Conservation (phyloP, 352 stramenopile species). For the Phytopythium delawarense region DNA sequence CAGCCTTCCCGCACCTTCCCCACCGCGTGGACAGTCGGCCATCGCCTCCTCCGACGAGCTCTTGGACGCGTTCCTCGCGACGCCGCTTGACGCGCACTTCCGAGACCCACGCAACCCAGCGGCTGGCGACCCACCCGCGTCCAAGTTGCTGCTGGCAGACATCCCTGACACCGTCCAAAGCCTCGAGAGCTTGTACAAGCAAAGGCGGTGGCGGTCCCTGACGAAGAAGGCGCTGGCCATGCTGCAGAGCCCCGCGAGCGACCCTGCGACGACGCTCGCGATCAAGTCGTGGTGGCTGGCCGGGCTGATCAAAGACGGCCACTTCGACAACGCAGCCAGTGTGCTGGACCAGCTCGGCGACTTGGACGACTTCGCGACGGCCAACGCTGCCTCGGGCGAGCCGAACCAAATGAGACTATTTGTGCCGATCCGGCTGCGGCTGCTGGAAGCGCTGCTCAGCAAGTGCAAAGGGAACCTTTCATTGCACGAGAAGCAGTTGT, state of each 20-base stretch:
- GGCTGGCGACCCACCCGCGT: slow-evolving; percentile 20
- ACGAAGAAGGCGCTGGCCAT: slow-evolving; percentile 73
- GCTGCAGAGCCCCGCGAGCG: slow-evolving; percentile 53
- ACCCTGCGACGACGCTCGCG: slow-evolving; percentile 41
- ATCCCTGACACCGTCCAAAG: slow-evolving; percentile 50
- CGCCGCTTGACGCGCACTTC: slow-evolving; percentile 39
- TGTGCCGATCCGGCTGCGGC: slow-evolving; percentile 46
- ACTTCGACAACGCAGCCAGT: slow-evolving; percentile 71
- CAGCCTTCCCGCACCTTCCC: slow-evolving; percentile 11
- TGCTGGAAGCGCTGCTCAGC: slow-evolving; percentile 64
- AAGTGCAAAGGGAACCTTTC: slow-evolving; percentile 59
- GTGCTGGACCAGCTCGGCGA: slow-evolving; percentile 74
- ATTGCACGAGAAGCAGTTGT: slow-evolving; percentile 67
- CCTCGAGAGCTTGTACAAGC: slow-evolving; percentile 52
- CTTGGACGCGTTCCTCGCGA: slow-evolving; percentile 61
- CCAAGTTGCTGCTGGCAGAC: slow-evolving; percentile 47
- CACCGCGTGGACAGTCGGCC: slow-evolving; percentile 18
- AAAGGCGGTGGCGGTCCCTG: slow-evolving; percentile 71
- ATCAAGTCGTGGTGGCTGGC: slow-evolving; percentile 84
- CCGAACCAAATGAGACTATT: slow-evolving; percentile 17
- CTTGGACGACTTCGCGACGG: slow-evolving; percentile 30
- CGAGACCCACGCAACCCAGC: slow-evolving; percentile 10
- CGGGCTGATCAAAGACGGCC: slow-evolving; percentile 70
- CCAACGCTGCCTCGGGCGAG: not conserved
- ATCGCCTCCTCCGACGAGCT: slow-evolving; percentile 42